Conservation (phyloP, 768 basidiomycete genomes). For the Agaricus sinodeliciosus region DNA sequence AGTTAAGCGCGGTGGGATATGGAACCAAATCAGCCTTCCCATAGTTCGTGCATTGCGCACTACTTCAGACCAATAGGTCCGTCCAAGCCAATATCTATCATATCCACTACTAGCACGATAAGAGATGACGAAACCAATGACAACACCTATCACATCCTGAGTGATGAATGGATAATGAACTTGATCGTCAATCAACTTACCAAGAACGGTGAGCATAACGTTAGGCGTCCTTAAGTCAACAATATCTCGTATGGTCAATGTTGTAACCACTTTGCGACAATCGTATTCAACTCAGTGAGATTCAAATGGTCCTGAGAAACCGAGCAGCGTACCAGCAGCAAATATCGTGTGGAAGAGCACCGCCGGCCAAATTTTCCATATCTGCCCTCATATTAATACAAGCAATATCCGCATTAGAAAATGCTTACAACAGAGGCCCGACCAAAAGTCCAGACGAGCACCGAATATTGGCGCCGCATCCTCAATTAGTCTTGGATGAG, state of each 20-base stretch:
- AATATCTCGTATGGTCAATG: constrained; percentile 32
- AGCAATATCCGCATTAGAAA: neutral
- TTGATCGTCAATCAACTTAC: constrained; percentile 22
- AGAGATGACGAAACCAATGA: constrained; percentile 60
- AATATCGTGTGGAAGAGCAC: constrained; percentile 56
- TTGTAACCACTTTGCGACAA: constrained; percentile 31
- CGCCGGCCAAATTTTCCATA: constrained; percentile 65
- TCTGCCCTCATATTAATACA: constrained; percentile 19
- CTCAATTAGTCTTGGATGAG: too few species aligned
- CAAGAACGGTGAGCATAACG: constrained; percentile 56
- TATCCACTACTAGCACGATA: constrained; percentile 60
- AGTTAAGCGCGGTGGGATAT: constrained; percentile 44
- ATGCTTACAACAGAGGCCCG: constrained; percentile 24
- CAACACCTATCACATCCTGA: constrained; percentile 28
- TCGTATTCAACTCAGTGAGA: neutral
- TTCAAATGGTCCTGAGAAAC: neutral
- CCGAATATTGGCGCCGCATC: constrained; percentile 15
- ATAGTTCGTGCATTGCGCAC: constrained; percentile 43
- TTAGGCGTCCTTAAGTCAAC: constrained; percentile 41
- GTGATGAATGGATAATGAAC: neutral
- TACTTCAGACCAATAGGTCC: constrained; percentile 50
- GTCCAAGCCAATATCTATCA: constrained; percentile 58
- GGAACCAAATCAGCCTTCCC: constrained; percentile 54
- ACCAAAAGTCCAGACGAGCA: constrained; percentile 28
- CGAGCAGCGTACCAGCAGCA: constrained; percentile 33